A percentile compares a stretch with the other conserved stretches of the same genome.
These are phyloP conservation scores for Neocallimastix lanati DNA, from an alignment of 192 early-diverging fungal species.

Conservation along the genomic window DNA sequence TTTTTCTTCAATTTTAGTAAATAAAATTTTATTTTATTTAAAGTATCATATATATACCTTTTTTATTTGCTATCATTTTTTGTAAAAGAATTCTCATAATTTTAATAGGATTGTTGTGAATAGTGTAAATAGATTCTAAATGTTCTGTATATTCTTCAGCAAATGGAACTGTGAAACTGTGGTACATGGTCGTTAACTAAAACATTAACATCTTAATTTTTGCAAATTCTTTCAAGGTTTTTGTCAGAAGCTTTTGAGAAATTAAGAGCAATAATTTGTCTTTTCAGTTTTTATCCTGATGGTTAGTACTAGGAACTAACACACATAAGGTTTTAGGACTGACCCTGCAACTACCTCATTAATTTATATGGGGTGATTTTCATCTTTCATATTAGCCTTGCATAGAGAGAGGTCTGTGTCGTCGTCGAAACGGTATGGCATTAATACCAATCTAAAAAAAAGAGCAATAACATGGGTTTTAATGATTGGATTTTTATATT, in stretches of 20 bases:
- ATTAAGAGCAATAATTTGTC: too few species aligned
- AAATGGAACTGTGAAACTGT: slow-evolving; percentile 76
- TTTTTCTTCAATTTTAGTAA: too few species aligned
- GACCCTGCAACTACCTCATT: too few species aligned
- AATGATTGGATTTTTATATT: slow-evolving; percentile 25
- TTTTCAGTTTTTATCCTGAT: too few species aligned
- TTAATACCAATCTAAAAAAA: too few species aligned
- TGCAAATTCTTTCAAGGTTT: slow-evolving; percentile 34
- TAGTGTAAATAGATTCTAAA: slow-evolving; percentile 55
- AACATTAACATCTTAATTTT: slow-evolving; percentile 32
- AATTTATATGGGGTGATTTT: too few species aligned
- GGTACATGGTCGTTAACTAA: slow-evolving; percentile 90
- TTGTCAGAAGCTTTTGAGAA: slow-evolving; percentile 45
- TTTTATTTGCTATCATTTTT: slow-evolving; percentile 51
- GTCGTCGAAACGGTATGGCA: too few species aligned
- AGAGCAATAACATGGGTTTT: slow-evolving; percentile 40
- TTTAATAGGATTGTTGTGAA: slow-evolving; percentile 69
- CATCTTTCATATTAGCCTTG: too few species aligned
- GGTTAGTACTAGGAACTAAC: too few species aligned
- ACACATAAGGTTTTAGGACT: too few species aligned
- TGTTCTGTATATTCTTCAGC: slow-evolving; percentile 46
- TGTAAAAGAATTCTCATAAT: slow-evolving; percentile 64
- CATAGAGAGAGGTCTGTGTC: too few species aligned
- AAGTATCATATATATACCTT: slow-evolving; percentile 33
- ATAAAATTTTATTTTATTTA: too few species aligned